Percentiles rank a stretch among this genome's conserved stretches.
Evolutionary conservation across 805 yeast genomes (phyloP).

Genomic region (Hanseniaspora valbyensis): DNA sequence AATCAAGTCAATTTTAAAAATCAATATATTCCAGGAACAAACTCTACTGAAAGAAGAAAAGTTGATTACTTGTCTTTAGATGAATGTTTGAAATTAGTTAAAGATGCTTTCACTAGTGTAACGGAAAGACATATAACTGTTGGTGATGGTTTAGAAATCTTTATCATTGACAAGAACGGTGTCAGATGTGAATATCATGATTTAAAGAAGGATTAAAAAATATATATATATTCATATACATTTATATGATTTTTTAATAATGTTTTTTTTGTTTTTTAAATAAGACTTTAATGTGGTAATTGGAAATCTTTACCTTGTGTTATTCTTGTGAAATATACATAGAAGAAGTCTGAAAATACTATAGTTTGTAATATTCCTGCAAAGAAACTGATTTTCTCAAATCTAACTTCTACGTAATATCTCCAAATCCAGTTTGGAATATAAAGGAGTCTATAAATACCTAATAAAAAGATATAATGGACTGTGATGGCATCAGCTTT

Average conservation of each 20-base stretch:
- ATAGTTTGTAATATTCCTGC: conserved; percentile 82
- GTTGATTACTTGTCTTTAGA: conserved; percentile 60
- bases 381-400: conserved; percentile 59
- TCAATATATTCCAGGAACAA: conserved; percentile 70
- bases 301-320: conserved; percentile 67
- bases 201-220: conserved; percentile 64
- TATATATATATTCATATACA: neutral
- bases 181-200: conserved; percentile 73
- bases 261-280: neutral
- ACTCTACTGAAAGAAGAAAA: conserved; percentile 54
- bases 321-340: conserved; percentile 73
- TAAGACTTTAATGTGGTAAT: conserved; percentile 39
- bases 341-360: conserved; percentile 90
- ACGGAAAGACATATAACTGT: conserved; percentile 98
- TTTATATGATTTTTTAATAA: conserved; percentile 15
- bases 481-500: conserved; percentile 77
- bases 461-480: conserved; percentile 90
- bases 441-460: conserved; percentile 78
- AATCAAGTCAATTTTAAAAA: conserved; percentile 94
- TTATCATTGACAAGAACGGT: conserved; percentile 88
- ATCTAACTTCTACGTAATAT: conserved; percentile 45
- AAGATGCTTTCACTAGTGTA: conserved; percentile 90
- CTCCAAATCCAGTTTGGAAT: conserved; percentile 94
- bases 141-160: conserved; percentile 89
- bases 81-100: conserved; percentile 76